phyloP scores from a whole-genome alignment of 2,329 filamentous ascomycete genomes.

The Penicillium sp. region DNA sequence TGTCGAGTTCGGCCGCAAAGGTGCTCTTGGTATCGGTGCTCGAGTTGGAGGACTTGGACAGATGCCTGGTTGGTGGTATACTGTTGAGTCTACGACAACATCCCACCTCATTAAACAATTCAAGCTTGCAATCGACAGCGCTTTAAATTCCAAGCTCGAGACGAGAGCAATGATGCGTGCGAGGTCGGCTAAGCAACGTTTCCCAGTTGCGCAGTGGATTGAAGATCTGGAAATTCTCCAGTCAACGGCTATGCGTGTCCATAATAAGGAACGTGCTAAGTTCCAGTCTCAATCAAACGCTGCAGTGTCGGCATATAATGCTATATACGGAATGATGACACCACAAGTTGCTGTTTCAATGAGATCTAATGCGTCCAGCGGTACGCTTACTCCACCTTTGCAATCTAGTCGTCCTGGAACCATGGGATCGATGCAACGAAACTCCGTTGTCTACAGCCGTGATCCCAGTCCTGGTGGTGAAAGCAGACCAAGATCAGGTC shows the following conservation, averaged over 20 bases:
- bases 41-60: conserved; percentile 68
- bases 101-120: conserved; percentile 66
- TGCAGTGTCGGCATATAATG: conserved; percentile 45
- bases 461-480: conserved; percentile 36
- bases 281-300: conserved; percentile 30
- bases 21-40: conserved; percentile 66
- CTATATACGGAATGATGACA: conserved; percentile 41
- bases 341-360: conserved; percentile 20
- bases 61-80: conserved; percentile 73
- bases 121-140: conserved; percentile 63
- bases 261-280: conserved; percentile 46
- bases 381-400: conserved; percentile 28
- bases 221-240: conserved; percentile 65
- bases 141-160: conserved; percentile 58
- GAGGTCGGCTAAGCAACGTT: conserved; percentile 64
- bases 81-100: conserved; percentile 65
- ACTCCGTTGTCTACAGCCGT: conserved; percentile 42
- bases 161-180: conserved; percentile 65
- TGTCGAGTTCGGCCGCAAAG: conserved; percentile 69
- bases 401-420: conserved; percentile 38
- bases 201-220: conserved; percentile 68
- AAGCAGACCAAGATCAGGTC: conserved; percentile 30
- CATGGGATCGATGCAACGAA: conserved; percentile 39
- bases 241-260: conserved; percentile 59
- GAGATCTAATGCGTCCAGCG: conserved; percentile 23